These are phyloP conservation scores for Eutrema salsugineum DNA, from an alignment of 441 rosid species.

Conservation along the genomic window DNA sequence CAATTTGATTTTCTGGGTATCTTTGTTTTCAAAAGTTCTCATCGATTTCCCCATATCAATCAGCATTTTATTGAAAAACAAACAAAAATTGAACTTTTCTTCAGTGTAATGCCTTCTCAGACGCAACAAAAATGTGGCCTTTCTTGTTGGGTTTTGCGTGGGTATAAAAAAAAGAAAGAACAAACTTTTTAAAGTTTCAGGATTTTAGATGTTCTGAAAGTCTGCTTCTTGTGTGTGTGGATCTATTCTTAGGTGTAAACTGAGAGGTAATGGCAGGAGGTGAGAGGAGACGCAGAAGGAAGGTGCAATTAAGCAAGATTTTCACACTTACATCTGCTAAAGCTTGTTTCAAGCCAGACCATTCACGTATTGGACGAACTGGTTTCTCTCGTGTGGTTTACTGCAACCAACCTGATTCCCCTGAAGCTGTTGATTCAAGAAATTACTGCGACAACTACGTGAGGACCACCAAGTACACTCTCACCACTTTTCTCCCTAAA, in stretches of 20 bases:
- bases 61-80: neutral
- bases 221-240: neutral
- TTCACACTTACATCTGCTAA: constrained; percentile 37
- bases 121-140: neutral
- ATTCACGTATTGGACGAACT: constrained; percentile 55
- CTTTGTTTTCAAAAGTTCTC: neutral
- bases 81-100: neutral
- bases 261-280: constrained; percentile 18
- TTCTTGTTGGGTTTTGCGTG: neutral
- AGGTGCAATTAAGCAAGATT: constrained; percentile 54
- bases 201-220: constrained; percentile 7
- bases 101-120: constrained; percentile 3
- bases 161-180: no score
- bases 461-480: constrained; percentile 60
- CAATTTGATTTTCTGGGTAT: neutral
- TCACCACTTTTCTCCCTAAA: constrained; percentile 62
- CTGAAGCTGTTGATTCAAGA: constrained; percentile 36
- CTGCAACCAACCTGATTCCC: constrained; percentile 54
- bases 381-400: constrained; percentile 66
- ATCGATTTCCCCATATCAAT: neutral
- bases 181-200: neutral
- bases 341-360: constrained; percentile 43
- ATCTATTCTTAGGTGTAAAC: neutral
- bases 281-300: constrained; percentile 50
- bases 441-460: constrained; percentile 54